phyloP scores from a whole-genome alignment of 2,329 filamentous ascomycete species.

The Fusarium multiceps region DNA sequence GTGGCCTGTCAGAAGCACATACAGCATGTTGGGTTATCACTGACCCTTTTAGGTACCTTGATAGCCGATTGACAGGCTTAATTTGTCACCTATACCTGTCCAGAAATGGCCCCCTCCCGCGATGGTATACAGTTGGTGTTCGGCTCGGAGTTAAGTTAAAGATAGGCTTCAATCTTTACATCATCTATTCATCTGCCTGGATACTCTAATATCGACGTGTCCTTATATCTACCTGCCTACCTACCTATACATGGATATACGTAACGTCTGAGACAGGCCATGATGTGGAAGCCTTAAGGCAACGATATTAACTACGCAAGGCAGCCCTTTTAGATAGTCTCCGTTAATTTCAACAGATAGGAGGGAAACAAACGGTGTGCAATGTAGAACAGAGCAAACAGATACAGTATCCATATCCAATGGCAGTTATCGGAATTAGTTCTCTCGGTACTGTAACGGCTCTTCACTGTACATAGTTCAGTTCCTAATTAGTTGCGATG shows the following conservation, averaged over 20 bases:
- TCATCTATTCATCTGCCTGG: not conserved
- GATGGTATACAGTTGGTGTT: not conserved
- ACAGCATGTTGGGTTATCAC: no score
- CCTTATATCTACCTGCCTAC: not conserved
- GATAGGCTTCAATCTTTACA: not conserved
- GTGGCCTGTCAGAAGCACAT: no score
- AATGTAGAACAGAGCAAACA: not conserved
- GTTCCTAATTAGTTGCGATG: conserved; percentile 11
- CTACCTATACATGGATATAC: conserved; percentile 5
- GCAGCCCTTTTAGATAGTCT: conserved; percentile 16
- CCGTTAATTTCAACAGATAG: conserved; percentile 4
- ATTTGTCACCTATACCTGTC: no score
- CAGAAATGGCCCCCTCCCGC: no score
- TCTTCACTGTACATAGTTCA: not conserved
- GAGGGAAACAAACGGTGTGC: conserved; percentile 18
- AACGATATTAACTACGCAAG: conserved; percentile 28
- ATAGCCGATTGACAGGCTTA: no score
- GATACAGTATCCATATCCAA: not conserved
- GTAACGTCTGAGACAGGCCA: conserved; percentile 8
- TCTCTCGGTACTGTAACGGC: not conserved
- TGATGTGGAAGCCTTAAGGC: conserved; percentile 35
- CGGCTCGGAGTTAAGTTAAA: not conserved
- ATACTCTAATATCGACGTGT: conserved; percentile 11
- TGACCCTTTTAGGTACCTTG: no score
- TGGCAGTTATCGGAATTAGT: not conserved